Percentiles rank a stretch among this genome's conserved stretches.
Evolutionary conservation across 2,329 filamentous ascomycete genomes (phyloP).

Genomic region (Penicillium sp.): DNA sequence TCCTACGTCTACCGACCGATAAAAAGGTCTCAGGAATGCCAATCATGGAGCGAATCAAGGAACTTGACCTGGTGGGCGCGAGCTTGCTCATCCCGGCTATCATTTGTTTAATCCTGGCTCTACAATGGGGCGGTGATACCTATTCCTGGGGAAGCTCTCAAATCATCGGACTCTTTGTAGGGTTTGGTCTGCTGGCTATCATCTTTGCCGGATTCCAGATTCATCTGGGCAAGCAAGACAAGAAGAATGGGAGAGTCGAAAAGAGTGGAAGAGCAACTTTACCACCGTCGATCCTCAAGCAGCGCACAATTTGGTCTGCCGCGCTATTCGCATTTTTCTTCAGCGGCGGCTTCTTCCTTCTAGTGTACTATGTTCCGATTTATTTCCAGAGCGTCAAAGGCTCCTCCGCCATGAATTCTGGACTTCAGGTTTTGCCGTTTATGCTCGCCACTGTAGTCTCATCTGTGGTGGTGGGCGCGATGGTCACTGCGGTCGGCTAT

Average conservation of each 20-base stretch:
- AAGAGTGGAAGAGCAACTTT: not conserved
- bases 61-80: conserved; percentile 41
- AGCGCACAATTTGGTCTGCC: conserved; percentile 14
- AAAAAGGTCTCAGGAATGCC: conserved; percentile 6
- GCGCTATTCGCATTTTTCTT: conserved; percentile 28
- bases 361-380: not conserved
- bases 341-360: conserved; percentile 1
- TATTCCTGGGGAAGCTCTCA: not conserved
- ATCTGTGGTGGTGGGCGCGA: conserved; percentile 7
- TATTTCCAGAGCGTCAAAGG: not conserved
- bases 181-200: not conserved
- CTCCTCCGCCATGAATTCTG: conserved; percentile 22
- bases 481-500: conserved; percentile 24
- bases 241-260: conserved; percentile 50
- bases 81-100: conserved; percentile 29
- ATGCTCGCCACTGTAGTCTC: conserved; percentile 20
- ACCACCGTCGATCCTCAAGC: conserved; percentile 26
- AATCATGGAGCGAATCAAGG: conserved; percentile 28
- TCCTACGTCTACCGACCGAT: conserved; percentile 44
- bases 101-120: conserved; percentile 18
- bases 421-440: conserved; percentile 27
- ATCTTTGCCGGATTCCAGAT: conserved; percentile 28
- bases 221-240: conserved; percentile 52
- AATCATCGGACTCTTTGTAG: not conserved
- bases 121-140: not conserved